These are phyloP conservation scores for Trichophyton equinum DNA, from an alignment of 2,329 filamentous ascomycete species.

Conservation along the genomic window DNA sequence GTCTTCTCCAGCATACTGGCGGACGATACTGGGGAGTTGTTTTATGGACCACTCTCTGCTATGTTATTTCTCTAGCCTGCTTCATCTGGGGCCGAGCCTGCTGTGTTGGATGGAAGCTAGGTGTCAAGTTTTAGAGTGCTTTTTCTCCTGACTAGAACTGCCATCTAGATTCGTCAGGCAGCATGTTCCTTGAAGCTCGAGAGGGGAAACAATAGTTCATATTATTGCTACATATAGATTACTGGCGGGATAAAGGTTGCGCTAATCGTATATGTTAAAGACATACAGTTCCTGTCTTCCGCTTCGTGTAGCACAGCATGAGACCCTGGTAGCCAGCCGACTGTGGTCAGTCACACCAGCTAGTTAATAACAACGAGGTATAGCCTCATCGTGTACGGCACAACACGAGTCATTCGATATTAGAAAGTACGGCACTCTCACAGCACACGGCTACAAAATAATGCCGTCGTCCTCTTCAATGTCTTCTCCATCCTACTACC, in stretches of 20 bases:
- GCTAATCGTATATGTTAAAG: too few relatives aligned
- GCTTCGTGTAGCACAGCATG: too few relatives aligned
- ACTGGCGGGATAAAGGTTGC: neutral
- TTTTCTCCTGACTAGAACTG: neutral
- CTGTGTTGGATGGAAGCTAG: constrained; percentile 2
- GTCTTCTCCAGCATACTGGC: constrained; percentile 13
- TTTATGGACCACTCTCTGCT: constrained; percentile 3
- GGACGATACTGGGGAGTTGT: constrained; percentile 8
- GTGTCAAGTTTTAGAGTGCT: constrained; percentile 1
- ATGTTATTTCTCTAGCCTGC: neutral
- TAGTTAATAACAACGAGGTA: too few relatives aligned
- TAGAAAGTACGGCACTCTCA: too few relatives aligned
- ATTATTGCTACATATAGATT: neutral
- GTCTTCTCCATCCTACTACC: too few relatives aligned
- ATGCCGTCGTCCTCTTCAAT: too few relatives aligned
- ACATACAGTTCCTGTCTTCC: too few relatives aligned
- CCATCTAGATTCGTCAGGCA: neutral
- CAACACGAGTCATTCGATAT: too few relatives aligned
- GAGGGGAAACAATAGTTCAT: neutral
- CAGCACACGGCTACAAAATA: too few relatives aligned
- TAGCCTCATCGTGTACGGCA: too few relatives aligned
- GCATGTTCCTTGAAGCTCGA: neutral
- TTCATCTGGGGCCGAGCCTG: constrained; percentile 3
- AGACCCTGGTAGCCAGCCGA: too few relatives aligned
- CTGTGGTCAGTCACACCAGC: too few relatives aligned